Conservation (phyloP, 257 asterid species). For the Solanum commersonii region DNA sequence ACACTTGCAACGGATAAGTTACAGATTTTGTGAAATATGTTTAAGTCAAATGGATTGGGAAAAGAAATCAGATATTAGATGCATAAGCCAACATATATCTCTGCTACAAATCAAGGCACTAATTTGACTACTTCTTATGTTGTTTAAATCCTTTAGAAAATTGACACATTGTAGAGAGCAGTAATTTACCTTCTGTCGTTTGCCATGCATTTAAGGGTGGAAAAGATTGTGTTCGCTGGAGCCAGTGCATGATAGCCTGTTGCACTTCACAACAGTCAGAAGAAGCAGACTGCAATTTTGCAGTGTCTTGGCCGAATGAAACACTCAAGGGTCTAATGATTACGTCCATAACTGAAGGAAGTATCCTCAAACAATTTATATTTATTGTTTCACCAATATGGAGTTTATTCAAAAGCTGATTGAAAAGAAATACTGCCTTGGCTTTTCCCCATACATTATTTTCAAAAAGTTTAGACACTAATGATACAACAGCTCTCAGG, state of each 20-base stretch:
- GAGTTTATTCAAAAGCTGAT: slow-evolving; percentile 48
- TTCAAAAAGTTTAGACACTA: slow-evolving; percentile 44
- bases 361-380: slow-evolving; percentile 57
- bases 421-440: slow-evolving; percentile 48
- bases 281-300: slow-evolving; percentile 26
- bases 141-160: not conserved
- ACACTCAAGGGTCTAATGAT: slow-evolving; percentile 58
- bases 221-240: slow-evolving; percentile 44
- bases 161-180: not conserved
- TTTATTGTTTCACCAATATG: slow-evolving; percentile 60
- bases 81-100: not conserved
- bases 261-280: slow-evolving; percentile 40
- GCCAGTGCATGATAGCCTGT: slow-evolving; percentile 56
- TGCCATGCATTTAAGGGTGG: slow-evolving; percentile 79
- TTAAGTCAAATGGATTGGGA: not conserved
- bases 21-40: not conserved
- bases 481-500: slow-evolving; percentile 60
- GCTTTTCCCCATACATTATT: slow-evolving; percentile 61
- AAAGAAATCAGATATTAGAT: slow-evolving; percentile 9
- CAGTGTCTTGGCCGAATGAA: slow-evolving; percentile 17
- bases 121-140: not conserved
- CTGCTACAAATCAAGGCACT: not conserved
- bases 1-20: not conserved
- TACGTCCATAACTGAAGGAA: slow-evolving; percentile 60
- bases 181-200: slow-evolving; percentile 64